phyloP scores from a whole-genome alignment of 2,329 filamentous ascomycete genomes.

The Colletotrichum gigasporum region DNA sequence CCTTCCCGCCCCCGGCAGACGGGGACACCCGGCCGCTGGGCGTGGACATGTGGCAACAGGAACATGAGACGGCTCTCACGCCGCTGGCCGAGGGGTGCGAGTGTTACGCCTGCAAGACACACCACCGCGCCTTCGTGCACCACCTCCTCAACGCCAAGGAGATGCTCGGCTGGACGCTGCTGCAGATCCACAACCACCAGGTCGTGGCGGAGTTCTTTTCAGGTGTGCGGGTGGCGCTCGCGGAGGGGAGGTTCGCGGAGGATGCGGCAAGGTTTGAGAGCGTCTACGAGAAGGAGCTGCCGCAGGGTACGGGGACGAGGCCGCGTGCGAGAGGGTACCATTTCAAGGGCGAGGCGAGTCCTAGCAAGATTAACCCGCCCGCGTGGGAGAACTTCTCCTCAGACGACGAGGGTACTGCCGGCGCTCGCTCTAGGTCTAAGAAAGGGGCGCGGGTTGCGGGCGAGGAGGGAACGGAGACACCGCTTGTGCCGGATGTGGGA shows the following conservation, averaged over 20 bases:
- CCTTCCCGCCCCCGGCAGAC: constrained; percentile 61
- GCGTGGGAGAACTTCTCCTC: constrained; percentile 68
- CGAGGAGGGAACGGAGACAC: constrained; percentile 57
- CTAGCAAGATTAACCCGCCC: constrained; percentile 73
- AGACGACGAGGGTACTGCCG: constrained; percentile 16
- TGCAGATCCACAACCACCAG: constrained; percentile 92
- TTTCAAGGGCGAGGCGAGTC: constrained; percentile 74
- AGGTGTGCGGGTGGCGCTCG: constrained; percentile 73
- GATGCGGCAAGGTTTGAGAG: constrained; percentile 51
- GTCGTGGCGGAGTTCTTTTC: constrained; percentile 78
- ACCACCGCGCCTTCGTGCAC: constrained; percentile 87
- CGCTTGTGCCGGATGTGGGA: constrained; percentile 55
- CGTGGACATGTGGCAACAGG: constrained; percentile 77
- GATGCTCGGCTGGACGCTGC: constrained; percentile 94
- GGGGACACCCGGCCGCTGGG: constrained; percentile 65
- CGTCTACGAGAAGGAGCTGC: constrained; percentile 76
- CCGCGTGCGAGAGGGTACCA: constrained; percentile 87
- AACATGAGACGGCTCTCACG: constrained; percentile 68
- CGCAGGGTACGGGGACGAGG: constrained; percentile 77
- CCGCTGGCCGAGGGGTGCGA: constrained; percentile 72
- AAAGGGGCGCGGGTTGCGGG: constrained; percentile 47
- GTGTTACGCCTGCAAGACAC: constrained; percentile 85
- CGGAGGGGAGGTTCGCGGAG: constrained; percentile 67
- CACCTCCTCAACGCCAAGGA: constrained; percentile 91
- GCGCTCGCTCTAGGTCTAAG: no score